Percentiles rank a stretch among this genome's conserved stretches.
These are phyloP conservation scores for Trichoderma endophyticum DNA, from an alignment of 2,329 filamentous ascomycete species.

Conservation along the genomic window DNA sequence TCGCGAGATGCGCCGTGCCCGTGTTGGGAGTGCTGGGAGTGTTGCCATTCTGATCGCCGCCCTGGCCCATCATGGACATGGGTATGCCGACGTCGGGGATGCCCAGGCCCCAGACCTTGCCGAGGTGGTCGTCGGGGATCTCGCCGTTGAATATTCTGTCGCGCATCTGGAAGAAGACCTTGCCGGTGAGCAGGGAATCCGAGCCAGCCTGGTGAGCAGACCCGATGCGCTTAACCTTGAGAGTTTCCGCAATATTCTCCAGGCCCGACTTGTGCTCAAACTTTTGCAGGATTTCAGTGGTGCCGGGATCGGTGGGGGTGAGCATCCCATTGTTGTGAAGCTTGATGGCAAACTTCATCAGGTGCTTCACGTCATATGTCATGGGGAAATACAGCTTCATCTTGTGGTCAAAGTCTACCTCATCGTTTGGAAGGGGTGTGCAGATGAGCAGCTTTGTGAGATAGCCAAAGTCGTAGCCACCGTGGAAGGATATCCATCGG, in stretches of 20 bases:
- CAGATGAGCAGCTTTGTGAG: conserved; percentile 90
- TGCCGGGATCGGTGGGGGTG: conserved; percentile 61
- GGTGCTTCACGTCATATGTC: conserved; percentile 93
- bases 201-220: conserved; percentile 89
- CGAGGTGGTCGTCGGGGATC: conserved; percentile 76
- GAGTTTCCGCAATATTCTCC: conserved; percentile 88
- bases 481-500: conserved; percentile 96
- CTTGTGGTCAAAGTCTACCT: conserved; percentile 81
- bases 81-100: conserved; percentile 58
- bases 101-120: conserved; percentile 91
- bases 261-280: conserved; percentile 89
- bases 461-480: conserved; percentile 97
- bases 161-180: conserved; percentile 91
- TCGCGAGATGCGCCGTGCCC: conserved; percentile 47
- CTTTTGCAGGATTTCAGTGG: conserved; percentile 72
- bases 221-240: conserved; percentile 86
- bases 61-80: conserved; percentile 32
- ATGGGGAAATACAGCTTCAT: conserved; percentile 92
- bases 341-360: conserved; percentile 84
- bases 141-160: conserved; percentile 82
- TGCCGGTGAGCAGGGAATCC: conserved; percentile 88
- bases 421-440: conserved; percentile 79
- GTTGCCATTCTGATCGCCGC: conserved; percentile 42
- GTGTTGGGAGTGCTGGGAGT: conserved; percentile 68
- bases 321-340: conserved; percentile 62